Percentiles rank a stretch among this genome's conserved stretches.
Evolutionary conservation across 2,329 filamentous ascomycete genomes (phyloP).

Genomic region (Neofusicoccum laricinum): DNA sequence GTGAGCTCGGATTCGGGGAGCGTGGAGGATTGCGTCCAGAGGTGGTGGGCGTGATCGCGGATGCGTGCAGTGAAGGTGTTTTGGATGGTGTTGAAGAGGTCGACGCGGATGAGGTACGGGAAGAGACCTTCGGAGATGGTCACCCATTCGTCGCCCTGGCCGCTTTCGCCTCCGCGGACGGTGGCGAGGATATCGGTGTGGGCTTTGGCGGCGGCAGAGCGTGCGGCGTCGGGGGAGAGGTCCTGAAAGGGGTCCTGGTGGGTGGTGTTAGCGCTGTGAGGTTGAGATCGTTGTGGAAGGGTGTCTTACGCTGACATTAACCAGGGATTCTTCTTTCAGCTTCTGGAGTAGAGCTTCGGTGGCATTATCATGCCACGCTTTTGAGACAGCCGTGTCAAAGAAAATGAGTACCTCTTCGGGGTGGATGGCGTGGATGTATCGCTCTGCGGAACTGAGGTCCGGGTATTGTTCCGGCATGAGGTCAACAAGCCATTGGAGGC

Average conservation of each 20-base stretch:
- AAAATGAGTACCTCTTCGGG: neutral
- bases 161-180: neutral
- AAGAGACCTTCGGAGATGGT: conserved; percentile 10
- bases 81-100: conserved; percentile 1
- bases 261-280: neutral
- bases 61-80: neutral
- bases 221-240: conserved; percentile 7
- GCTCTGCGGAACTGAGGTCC: neutral
- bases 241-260: conserved; percentile 12
- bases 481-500: conserved; percentile 12
- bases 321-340: neutral
- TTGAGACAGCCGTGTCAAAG: conserved; percentile 14
- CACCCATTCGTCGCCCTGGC: neutral
- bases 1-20: neutral
- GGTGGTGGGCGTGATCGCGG: neutral
- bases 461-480: conserved; percentile 12
- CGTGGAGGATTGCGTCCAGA: neutral
- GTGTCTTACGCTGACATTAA: conserved; percentile 12
- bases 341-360: neutral
- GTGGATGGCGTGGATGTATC: neutral
- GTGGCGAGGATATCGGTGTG: neutral
- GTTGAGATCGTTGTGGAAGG: no score
- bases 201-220: neutral
- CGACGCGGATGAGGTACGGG: conserved; percentile 6
- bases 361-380: neutral